A percentile compares a stretch with the other conserved stretches of the same genome.
Evolutionary conservation across 2,329 filamentous ascomycete genomes (phyloP).

Genomic region (Xylaria sp.): DNA sequence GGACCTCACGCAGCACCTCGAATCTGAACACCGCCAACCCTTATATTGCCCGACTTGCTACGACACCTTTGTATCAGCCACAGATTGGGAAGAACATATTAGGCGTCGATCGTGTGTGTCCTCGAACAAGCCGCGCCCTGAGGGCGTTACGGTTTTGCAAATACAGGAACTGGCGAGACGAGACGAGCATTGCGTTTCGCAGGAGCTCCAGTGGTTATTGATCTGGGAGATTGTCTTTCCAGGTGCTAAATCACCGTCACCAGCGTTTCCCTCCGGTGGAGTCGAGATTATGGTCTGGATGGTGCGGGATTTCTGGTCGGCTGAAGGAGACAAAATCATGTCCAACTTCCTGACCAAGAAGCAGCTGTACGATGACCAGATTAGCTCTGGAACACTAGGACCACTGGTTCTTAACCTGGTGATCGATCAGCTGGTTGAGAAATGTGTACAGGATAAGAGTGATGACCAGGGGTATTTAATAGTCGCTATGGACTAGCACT

Average conservation of each 20-base stretch:
- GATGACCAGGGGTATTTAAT: no score
- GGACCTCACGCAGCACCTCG: constrained; percentile 39
- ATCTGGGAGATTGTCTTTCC: constrained; percentile 42
- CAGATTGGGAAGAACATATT: constrained; percentile 36
- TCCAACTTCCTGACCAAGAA: constrained; percentile 26
- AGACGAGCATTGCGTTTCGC: constrained; percentile 20
- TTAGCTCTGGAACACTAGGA: not conserved
- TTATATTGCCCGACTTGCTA: constrained; percentile 40
- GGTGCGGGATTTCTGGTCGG: constrained; percentile 39
- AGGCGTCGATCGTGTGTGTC: constrained; percentile 25
- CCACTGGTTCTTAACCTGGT: constrained; percentile 9
- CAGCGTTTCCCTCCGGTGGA: not conserved
- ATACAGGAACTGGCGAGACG: constrained; percentile 36
- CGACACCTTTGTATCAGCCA: constrained; percentile 21
- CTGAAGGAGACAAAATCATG: constrained; percentile 30
- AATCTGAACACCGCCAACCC: constrained; percentile 34
- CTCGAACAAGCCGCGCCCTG: constrained; percentile 20
- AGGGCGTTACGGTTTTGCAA: constrained; percentile 39
- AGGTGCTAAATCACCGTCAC: constrained; percentile 21
- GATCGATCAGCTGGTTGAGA: constrained; percentile 21
- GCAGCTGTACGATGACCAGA: constrained; percentile 2
- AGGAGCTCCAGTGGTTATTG: constrained; percentile 37
- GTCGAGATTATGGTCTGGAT: constrained; percentile 32
- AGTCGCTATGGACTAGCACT: no score
- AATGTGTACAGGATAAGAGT: no score